These are phyloP conservation scores for Coemansia sp. DNA, from an alignment of 192 early-diverging fungal species.

Conservation along the genomic window DNA sequence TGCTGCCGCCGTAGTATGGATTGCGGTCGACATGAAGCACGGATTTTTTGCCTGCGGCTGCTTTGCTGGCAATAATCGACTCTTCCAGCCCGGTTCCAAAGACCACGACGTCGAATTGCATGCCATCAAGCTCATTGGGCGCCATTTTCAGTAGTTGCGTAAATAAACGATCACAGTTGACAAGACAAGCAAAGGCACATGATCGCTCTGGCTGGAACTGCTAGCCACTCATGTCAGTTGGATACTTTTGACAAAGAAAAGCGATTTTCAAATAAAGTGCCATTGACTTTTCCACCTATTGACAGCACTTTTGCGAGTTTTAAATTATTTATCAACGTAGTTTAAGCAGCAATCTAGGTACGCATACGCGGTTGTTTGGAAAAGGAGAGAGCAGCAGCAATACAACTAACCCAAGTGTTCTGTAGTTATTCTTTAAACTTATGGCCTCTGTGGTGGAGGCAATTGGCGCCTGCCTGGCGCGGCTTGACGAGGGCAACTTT, in stretches of 20 bases:
- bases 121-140: constrained; percentile 37
- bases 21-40: constrained; percentile 85
- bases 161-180: no score
- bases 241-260: no score
- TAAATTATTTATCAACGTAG: background rate
- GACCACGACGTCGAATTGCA: constrained; percentile 75
- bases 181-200: no score
- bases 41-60: constrained; percentile 63
- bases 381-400: background rate
- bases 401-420: background rate
- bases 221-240: no score
- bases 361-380: background rate
- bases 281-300: background rate
- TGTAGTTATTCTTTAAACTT: background rate
- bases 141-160: constrained; percentile 5
- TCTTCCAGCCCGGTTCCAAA: constrained; percentile 84
- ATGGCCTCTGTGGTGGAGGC: constrained; percentile 15
- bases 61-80: constrained; percentile 75
- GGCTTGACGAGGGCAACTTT: constrained; percentile 36
- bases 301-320: no score
- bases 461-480: constrained; percentile 39
- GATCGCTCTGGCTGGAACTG: no score
- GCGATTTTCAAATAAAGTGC: no score
- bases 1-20: constrained; percentile 74
- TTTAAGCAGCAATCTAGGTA: background rate